These are phyloP conservation scores for Yarrowia sp. DNA, from an alignment of 805 yeast genomes.

Conservation along the genomic window DNA sequence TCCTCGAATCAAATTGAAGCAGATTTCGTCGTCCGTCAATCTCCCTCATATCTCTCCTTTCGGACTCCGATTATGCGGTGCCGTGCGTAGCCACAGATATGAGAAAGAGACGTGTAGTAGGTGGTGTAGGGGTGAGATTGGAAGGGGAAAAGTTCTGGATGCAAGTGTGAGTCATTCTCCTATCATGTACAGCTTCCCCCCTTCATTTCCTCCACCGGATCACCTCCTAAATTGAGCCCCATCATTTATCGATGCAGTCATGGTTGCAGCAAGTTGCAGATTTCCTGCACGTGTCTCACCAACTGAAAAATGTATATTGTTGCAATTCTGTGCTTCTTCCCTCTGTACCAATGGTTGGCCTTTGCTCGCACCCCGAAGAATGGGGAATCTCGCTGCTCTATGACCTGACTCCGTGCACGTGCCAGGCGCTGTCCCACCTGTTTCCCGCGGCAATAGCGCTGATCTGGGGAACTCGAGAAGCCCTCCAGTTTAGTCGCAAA, in stretches of 20 bases:
- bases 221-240: not conserved
- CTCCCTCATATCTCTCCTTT: not conserved
- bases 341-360: conserved; percentile 10
- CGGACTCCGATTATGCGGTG: conserved; percentile 38
- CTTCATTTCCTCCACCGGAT: not conserved
- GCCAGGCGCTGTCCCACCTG: conserved; percentile 5
- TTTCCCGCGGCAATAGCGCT: conserved; percentile 29
- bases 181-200: not conserved
- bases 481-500: not conserved
- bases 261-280: conserved; percentile 31
- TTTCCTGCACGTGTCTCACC: conserved; percentile 15
- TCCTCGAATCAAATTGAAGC: too few species aligned
- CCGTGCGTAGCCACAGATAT: conserved; percentile 17
- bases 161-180: not conserved
- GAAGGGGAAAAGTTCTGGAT: not conserved
- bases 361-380: conserved; percentile 31
- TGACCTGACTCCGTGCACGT: conserved; percentile 37
- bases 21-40: too few species aligned
- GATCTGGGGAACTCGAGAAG: conserved; percentile 23
- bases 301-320: not conserved
- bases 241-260: not conserved
- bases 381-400: conserved; percentile 29
- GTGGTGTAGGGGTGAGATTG: not conserved
- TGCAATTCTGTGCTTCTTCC: not conserved
- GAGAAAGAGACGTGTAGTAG: not conserved